Percentiles rank a stretch among this genome's conserved stretches.
Evolutionary conservation across 2,329 filamentous ascomycete species (phyloP).

Genomic region (Eutypella sp.): DNA sequence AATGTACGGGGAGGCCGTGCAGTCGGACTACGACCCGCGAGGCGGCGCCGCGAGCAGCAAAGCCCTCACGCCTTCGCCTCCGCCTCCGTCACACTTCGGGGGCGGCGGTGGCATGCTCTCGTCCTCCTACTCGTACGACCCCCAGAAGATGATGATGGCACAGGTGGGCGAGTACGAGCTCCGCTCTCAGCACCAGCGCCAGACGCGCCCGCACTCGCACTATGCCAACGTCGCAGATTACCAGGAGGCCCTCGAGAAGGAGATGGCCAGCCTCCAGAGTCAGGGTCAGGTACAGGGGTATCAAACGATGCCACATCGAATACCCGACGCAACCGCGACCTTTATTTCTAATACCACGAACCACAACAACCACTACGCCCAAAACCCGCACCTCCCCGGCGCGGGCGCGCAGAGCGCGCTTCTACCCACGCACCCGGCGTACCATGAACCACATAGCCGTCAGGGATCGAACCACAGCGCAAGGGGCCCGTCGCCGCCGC

Average conservation of each 20-base stretch:
- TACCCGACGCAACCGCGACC: not conserved
- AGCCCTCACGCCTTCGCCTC: conserved; percentile 20
- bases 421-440: conserved; percentile 46
- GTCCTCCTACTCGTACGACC: too few species aligned
- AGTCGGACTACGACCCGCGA: conserved; percentile 14
- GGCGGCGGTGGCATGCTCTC: not conserved
- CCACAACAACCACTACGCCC: conserved; percentile 18
- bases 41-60: conserved; percentile 14
- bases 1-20: conserved; percentile 25
- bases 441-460: conserved; percentile 33
- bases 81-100: conserved; percentile 1
- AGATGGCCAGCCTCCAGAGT: conserved; percentile 7
- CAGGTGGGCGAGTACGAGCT: conserved; percentile 22
- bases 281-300: too few species aligned
- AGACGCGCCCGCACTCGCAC: not conserved
- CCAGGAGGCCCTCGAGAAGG: conserved; percentile 34
- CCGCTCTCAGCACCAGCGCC: conserved; percentile 13
- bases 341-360: not conserved
- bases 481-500: conserved; percentile 10
- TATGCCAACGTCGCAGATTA: conserved; percentile 33
- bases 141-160: conserved; percentile 6
- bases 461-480: conserved; percentile 7
- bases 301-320: not conserved
- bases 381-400: conserved; percentile 19
- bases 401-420: conserved; percentile 28